Base-by-base conservation (phyloP, 2,329 filamentous ascomycete species). In the Lecanicillium sp. region DNA sequence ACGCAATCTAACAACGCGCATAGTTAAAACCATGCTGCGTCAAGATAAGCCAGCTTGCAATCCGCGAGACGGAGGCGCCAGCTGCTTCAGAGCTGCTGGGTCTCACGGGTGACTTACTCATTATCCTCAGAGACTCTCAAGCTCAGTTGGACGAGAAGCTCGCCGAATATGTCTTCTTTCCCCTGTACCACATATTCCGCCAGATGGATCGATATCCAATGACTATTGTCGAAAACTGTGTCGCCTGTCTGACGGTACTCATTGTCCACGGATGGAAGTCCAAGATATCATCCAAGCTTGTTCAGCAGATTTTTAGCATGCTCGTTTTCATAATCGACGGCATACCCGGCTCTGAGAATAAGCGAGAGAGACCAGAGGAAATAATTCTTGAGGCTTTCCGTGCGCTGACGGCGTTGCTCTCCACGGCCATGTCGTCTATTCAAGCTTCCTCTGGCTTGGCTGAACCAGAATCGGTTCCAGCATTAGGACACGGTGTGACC, bases 151-250 rank as follows among this genome's bases (percentile, higher is more conserved):
- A 95, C 56, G 73, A 80, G 37, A 90, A 88, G 56, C 66, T 96
- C 14, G 87, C 89, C 12, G 89, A 95, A 64, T 98, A 96, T 67
- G 75, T 85, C 53, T 96, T 96, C 67, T 95, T 95, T 45, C 92
- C 92, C 0, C 67, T 98, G 0, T 88, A 86, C 1, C 83, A 92
- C 49, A 78, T 96, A 29, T 81, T 98, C 51, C 81, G 86, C 42
- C 74, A 80, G 45, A 82, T 85, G 48, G 76, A 83, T 45, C 70
- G 73, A 34, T 77, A 89, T 38, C 80, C 89, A 1, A 73, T 84
- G 33, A 73, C 74, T 27, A 67, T 85, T 29, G 64, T 92, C 7
- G 92, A 98, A 56, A 62, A 84, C 31, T 80, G 83, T 20, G 68
- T 95, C 33, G 78, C 79, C 55, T 90, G 85, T 48, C 66, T 95